Evolutionary conservation across 2,329 filamentous ascomycete genomes (phyloP).

Genomic region (Alternaria angustiovoidea): DNA sequence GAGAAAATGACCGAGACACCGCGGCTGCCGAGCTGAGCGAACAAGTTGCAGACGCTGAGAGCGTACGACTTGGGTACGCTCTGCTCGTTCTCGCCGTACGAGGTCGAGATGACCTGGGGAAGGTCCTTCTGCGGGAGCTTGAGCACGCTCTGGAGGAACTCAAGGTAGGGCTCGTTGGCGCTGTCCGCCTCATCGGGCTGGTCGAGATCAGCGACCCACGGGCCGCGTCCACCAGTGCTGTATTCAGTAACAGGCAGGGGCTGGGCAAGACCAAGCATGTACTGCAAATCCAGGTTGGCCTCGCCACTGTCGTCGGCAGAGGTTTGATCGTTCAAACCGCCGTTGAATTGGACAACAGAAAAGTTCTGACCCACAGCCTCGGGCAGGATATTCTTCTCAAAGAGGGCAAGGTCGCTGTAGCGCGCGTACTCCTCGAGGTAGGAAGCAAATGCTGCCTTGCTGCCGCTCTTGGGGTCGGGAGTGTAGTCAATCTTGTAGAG

Average conservation of each 20-base stretch:
- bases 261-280: constrained; percentile 62
- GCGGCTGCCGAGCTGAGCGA: constrained; percentile 69
- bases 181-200: constrained; percentile 52
- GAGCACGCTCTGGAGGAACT: constrained; percentile 66
- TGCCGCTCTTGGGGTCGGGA: constrained; percentile 55
- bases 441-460: constrained; percentile 60
- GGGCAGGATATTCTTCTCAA: constrained; percentile 51
- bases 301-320: constrained; percentile 52
- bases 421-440: constrained; percentile 62
- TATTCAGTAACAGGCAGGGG: constrained; percentile 65
- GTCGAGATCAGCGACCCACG: constrained; percentile 60
- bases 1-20: constrained; percentile 70
- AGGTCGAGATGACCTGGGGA: constrained; percentile 69
- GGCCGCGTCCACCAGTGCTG: constrained; percentile 65
- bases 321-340: constrained; percentile 34
- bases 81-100: constrained; percentile 73
- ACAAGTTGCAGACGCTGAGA: constrained; percentile 68
- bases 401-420: constrained; percentile 56
- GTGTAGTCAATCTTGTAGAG: constrained; percentile 62
- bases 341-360: constrained; percentile 44
- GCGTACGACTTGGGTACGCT: constrained; percentile 68
- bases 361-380: constrained; percentile 55
- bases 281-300: constrained; percentile 70
- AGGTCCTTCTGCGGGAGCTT: constrained; percentile 59
- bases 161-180: constrained; percentile 73